phyloP scores from a whole-genome alignment of 1,139 yeast genomes.

The Geotrichum carabidarum region DNA sequence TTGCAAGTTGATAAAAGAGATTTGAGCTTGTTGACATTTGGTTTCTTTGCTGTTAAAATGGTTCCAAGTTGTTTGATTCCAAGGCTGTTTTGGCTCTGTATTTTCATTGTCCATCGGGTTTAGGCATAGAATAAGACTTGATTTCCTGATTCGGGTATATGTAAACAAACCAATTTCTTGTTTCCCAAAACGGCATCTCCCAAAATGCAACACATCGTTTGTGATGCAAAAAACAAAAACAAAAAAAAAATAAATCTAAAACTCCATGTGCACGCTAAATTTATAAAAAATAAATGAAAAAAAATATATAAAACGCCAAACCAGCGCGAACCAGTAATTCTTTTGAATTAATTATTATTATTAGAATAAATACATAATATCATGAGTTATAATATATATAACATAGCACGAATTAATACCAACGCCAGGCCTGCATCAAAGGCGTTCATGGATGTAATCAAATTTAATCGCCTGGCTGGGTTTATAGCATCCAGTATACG shows the following conservation, averaged over 20 bases:
- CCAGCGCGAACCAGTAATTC: too few relatives aligned
- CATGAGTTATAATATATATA: too few relatives aligned
- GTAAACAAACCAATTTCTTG: constrained; percentile 9
- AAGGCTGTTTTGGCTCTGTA: not conserved
- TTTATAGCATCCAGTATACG: too few relatives aligned
- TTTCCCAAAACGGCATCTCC: not conserved
- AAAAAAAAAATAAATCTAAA: not conserved
- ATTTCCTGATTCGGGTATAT: constrained; percentile 5
- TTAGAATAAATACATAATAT: too few relatives aligned
- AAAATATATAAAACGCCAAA: too few relatives aligned
- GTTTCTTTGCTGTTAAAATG: too few relatives aligned
- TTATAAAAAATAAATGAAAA: not conserved
- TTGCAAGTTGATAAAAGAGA: not conserved
- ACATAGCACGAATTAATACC: too few relatives aligned
- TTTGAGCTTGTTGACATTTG: not conserved
- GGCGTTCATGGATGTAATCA: too few relatives aligned
- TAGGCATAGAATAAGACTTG: not conserved
- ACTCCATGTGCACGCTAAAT: not conserved
- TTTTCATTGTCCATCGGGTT: not conserved
- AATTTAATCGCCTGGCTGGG: too few relatives aligned
- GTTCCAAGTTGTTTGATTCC: too few relatives aligned
- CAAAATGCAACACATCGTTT: not conserved
- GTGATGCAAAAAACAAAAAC: not conserved
- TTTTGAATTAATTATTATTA: too few relatives aligned
- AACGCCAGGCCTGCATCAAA: too few relatives aligned